Base-by-base conservation (phyloP, 2,329 filamentous ascomycete genomes). In the Penicillium glabrum region DNA sequence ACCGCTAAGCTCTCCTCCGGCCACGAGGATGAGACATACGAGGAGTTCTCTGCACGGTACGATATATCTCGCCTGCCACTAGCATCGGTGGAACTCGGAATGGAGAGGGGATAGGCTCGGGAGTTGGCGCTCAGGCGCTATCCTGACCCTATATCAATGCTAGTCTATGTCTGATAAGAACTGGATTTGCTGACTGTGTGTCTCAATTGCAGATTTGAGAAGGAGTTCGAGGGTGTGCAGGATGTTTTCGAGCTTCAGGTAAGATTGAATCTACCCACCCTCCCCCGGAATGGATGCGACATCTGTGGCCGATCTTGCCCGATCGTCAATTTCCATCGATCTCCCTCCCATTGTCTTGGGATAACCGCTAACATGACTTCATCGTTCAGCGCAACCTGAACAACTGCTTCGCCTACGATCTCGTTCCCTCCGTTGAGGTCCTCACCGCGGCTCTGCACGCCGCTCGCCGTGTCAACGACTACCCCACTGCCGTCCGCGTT, bases 171-270 rank as follows among this genome's bases (percentile, higher is more conserved):
- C 60, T 59, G 64, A 60, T 60, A 61, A 51, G 53, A 58, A 56
- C 62, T 39, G 59, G 63, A 57, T 62, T 65, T 69, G 68, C 65
- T 62, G 54, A 66, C 67, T 64, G 68, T 75, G 74, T 35, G 72
- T 70, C 76, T 79, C 57, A 70, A 68, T 64, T 62, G 73, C 76
- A 99, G 95, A 83, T 99, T 96, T 76, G 95, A 99, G 86, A 97
- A 97, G 87, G 95, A 99, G 82, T 99, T 99, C 75, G 93, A 99
- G 63, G 80, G 82, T 74, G 95, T 99, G 67, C 91, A 98, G 82
- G 95, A 99, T 82, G 93, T 98, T 75, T 99, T 99, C 79, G 95
- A 99, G 88, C 91, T 99, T 75, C 93, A 97, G 91, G 93, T 96
- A 87, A 75, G 84, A 76, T 48, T 59, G 46, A 55, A 50, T 46